Base-by-base conservation (phyloP, 2,329 filamentous ascomycete species). In the Neofusicoccum umdonicola region DNA sequence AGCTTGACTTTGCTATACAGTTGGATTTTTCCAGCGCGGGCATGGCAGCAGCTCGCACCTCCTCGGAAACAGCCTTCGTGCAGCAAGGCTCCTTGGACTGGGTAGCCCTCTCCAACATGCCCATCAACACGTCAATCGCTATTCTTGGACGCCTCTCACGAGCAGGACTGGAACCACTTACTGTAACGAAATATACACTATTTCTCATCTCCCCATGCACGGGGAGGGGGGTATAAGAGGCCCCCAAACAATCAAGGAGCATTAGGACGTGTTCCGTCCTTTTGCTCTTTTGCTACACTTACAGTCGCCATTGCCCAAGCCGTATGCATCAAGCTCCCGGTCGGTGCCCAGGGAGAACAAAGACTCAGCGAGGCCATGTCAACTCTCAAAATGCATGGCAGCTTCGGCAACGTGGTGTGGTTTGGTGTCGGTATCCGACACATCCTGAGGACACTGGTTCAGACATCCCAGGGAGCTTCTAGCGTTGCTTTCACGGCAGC, bases 291-390 rank as follows among this genome's bases (percentile, higher is more conserved):
- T n/a, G n/a, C n/a, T n/a, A n/a, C 57, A 9, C 42, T 68, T 13
- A 68, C 67, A 8, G 48, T 67, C 37, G 67, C 65, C n/a, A 56
- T 66, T n/a, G 64, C 66, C 7, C 67, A 66, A 52, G 64, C 64
- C 5, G 42, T 68, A 19, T 65, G 58, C 44, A 39, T 34, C 3
- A 58, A 47, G 15, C 15, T 68, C 17, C 62, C 66, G 4, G 52
- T 68, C 17, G 66, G 66, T 4, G 9, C 45, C 9, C 56, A 67
- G 27, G 67, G 66, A 13, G 66, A 67, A 35, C 66, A 63, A 19
- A 58, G 64, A 12, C 56, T 68, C 17, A 41, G 13, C 6, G 64
- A 67, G 37, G 51, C 66, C 2, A 67, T 68, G 64, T 34, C 22
- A 9, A 62, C 35, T 12, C 37, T 68, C 11, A 62, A 56, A 12